A percentile compares a stretch with the other conserved stretches of the same genome.
Conservation (phyloP, 2,329 filamentous ascomycete genomes). For the Neoarthrinium moseri region DNA sequence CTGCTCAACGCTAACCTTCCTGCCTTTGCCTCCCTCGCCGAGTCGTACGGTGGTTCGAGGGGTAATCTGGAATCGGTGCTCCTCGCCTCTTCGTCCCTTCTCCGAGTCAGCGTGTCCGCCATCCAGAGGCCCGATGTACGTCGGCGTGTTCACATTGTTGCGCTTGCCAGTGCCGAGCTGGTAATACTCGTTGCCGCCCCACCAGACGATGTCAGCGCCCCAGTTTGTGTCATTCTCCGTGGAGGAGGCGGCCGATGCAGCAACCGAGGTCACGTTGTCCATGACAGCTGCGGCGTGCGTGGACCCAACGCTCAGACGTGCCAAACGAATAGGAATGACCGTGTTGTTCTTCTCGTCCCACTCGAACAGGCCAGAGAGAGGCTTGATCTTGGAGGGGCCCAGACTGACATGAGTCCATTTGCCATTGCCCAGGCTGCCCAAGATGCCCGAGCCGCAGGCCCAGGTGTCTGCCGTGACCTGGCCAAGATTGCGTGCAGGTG, state of each 20-base stretch:
- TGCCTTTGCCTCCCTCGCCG: conserved; percentile 56
- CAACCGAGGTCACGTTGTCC: conserved; percentile 73
- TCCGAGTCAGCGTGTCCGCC: conserved; percentile 54
- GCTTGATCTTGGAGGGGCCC: conserved; percentile 76
- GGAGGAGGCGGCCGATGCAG: conserved; percentile 37
- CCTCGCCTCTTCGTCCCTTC: conserved; percentile 59
- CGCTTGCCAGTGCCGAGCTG: conserved; percentile 91
- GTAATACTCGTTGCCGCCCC: conserved; percentile 92
- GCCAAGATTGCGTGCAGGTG: conserved; percentile 42
- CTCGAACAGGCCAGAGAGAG: conserved; percentile 80
- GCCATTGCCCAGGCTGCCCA: conserved; percentile 79
- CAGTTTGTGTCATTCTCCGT: conserved; percentile 76
- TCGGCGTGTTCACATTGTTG: conserved; percentile 73
- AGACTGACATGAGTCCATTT: conserved; percentile 86
- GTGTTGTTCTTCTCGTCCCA: conserved; percentile 73
- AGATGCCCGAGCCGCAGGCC: conserved; percentile 83
- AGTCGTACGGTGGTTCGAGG: conserved; percentile 70
- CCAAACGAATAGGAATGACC: conserved; percentile 75
- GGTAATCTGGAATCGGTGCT: conserved; percentile 77
- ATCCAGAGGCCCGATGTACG: conserved; percentile 78
- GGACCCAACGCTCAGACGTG: conserved; percentile 70
- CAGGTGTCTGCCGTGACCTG: conserved; percentile 74
- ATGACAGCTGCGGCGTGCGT: conserved; percentile 83
- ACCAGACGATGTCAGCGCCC: conserved; percentile 87
- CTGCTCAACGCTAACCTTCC: conserved; percentile 78